Evolutionary conservation across 2,329 filamentous ascomycete species (phyloP).

Genomic region (Chaetomium sp.): DNA sequence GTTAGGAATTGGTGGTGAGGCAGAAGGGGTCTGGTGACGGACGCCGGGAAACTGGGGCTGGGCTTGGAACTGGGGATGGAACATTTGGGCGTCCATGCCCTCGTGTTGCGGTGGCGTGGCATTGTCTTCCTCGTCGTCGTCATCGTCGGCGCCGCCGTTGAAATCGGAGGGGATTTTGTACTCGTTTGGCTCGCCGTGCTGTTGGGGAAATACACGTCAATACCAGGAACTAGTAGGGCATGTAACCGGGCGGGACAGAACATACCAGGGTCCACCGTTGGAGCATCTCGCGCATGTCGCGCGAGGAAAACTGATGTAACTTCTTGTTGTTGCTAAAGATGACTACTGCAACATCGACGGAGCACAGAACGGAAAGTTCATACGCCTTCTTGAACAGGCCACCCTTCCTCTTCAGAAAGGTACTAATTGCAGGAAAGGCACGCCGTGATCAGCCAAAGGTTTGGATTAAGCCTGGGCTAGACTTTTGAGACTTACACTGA

Average conservation of each 20-base stretch:
- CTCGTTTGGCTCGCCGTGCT: conserved; percentile 91
- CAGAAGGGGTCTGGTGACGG: conserved; percentile 74
- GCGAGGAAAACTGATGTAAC: conserved; percentile 93
- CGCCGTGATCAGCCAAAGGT: conserved; percentile 10
- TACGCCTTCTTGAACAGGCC: conserved; percentile 99
- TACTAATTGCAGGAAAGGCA: conserved; percentile 48
- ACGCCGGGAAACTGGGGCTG: conserved; percentile 63
- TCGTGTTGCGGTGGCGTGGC: conserved; percentile 67
- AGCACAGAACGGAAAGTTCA: conserved; percentile 95
- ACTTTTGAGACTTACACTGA: conserved; percentile 66
- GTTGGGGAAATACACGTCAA: conserved; percentile 7
- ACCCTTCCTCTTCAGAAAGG: conserved; percentile 97
- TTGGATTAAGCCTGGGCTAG: background rate
- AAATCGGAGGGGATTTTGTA: conserved; percentile 95
- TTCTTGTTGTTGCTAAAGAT: conserved; percentile 99
- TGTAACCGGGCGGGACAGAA: conserved; percentile 24
- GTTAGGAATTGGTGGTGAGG: conserved; percentile 81
- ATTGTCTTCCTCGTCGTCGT: conserved; percentile 71
- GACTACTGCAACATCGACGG: conserved; percentile 96
- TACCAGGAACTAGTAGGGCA: no score
- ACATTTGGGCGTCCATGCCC: conserved; percentile 50
- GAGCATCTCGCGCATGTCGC: conserved; percentile 87
- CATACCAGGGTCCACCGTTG: conserved; percentile 84
- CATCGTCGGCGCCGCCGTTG: conserved; percentile 78
- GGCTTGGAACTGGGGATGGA: conserved; percentile 64